phyloP scores from a whole-genome alignment of 768 basidiomycete genomes.

The Macrolepiota dolichaula region DNA sequence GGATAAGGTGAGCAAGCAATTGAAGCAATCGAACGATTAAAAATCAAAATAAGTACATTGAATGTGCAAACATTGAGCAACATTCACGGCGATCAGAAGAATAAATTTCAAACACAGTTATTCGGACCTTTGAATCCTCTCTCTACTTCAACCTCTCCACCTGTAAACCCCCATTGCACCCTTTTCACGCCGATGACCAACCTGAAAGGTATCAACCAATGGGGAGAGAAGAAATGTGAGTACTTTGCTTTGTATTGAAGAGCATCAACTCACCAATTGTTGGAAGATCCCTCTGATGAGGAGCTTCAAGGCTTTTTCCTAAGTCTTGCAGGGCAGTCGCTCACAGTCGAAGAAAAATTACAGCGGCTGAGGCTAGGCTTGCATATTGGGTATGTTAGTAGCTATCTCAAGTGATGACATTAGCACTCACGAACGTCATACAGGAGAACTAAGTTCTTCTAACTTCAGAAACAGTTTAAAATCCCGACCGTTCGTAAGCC shows the following conservation, averaged over 20 bases:
- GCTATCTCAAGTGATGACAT: background rate
- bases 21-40: too few relatives aligned
- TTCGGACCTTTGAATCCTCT: too few relatives aligned
- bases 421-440: background rate
- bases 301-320: background rate
- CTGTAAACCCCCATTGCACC: too few relatives aligned
- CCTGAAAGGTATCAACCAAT: background rate
- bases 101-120: too few relatives aligned
- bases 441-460: background rate
- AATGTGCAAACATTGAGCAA: too few relatives aligned
- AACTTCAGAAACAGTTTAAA: background rate
- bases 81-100: too few relatives aligned
- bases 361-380: background rate
- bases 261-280: background rate
- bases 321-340: background rate
- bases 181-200: background rate
- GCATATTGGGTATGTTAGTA: background rate
- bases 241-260: background rate
- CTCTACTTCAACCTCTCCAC: too few relatives aligned
- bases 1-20: too few relatives aligned
- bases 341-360: background rate
- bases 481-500: background rate
- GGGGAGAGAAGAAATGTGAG: conserved; percentile 4
- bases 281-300: conserved; percentile 1
- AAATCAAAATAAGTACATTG: too few relatives aligned